Evolutionary conservation across 2,329 filamentous ascomycete species (phyloP), one percentile per base, ranked within the genome.

Genomic region (Claviceps fusiformis): DNA sequence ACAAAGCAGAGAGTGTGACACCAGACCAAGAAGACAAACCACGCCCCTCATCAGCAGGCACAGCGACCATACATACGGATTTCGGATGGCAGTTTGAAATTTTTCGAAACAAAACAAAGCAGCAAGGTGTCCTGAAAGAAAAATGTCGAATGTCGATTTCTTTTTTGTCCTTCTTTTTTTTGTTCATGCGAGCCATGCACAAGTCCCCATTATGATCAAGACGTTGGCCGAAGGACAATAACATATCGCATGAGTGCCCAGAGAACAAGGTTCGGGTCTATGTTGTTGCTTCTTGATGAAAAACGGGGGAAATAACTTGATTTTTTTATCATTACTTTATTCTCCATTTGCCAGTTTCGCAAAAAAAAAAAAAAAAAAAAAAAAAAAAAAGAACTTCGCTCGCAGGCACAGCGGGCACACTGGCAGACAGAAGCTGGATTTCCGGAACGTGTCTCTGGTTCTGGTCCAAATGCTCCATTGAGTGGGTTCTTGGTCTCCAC

Each of bases 401-500:
- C 24, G 24, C 24, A 24, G 24, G n/a, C 41, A 44, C 17, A 44
- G 41, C 41, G 24, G 17, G 17, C 17, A n/a, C 17, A 10, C 41
- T 17, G 17, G 41, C 13, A 17, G n/a, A n/a, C 37, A 39, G 3
- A 39, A 13, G 35, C 37, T 17, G 37, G 37, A 17, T 8, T n/a
- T 41, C 39, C 3, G 15, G 17, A 17, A 41, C 15, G 5, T 41
- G 39, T 41, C 39, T 41, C 17, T 15, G 5, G 15, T 41, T 41
- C 39, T 41, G 39, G 39, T n/a, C 39, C 17, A 1, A n/a, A 41
- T n/a, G 39, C 15, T n/a, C 39, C 39, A n/a, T 41, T 17, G 8
- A 29, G 44, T 46, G 44, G 44, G 11, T 46, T 29, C 44, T 29
- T 24, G 24, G 24, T 46, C 41, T 39, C 60, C 56, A 56, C 59